Evolutionary conservation across 257 asterid genomes (phyloP), one percentile per base, ranked within the genome.

Genomic region (Forsythia suspensa): DNA sequence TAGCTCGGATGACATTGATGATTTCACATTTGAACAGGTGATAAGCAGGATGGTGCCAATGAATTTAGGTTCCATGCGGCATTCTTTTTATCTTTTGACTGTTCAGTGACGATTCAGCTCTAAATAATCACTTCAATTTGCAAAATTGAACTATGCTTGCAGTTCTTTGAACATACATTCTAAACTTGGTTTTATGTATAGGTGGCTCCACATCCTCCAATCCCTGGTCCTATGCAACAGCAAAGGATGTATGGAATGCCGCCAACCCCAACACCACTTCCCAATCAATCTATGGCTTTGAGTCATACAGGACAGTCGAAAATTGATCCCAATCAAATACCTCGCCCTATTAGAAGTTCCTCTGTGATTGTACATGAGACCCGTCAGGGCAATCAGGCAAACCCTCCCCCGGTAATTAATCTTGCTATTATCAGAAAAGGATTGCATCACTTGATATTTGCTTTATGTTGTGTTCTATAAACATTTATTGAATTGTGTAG

Each of bases 341-440:
- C 99, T 15, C 99, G 96, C 74, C 92, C 96, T 59, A 75, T 89
- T 76, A 87, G 95, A 39, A 90, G 87, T 84, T 88, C 96, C 80
- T 44, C 91, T 41, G 88, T 90, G 75, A 84, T 91, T 86, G 71
- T 88, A 81, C 95, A 96, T 79, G 99, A 96, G 85, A 96, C 98
- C 65, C 99, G 98, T 80, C 97, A 90, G 86, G 93, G 89, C 46
- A 96, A 96, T 86, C 99, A 96, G 88, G 97, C 98, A n/a, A 96
- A 94, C 79, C 96, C 95, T 73, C 99, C 99, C 72, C 99, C 98
- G 88, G 99, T 96, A 92, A 87, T 76, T 73, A 37, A 21, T 63
- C 18, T 4, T 63, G 70, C 40, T 63, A 21, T 24, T 29, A 63
- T 63, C n/a, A 59, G 39, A 29, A 29, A 11, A 63, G 16, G 40